These are phyloP conservation scores for Melocanna baccifera DNA, from an alignment of 176 grass and related monocot species.

Conservation along the genomic window DNA sequence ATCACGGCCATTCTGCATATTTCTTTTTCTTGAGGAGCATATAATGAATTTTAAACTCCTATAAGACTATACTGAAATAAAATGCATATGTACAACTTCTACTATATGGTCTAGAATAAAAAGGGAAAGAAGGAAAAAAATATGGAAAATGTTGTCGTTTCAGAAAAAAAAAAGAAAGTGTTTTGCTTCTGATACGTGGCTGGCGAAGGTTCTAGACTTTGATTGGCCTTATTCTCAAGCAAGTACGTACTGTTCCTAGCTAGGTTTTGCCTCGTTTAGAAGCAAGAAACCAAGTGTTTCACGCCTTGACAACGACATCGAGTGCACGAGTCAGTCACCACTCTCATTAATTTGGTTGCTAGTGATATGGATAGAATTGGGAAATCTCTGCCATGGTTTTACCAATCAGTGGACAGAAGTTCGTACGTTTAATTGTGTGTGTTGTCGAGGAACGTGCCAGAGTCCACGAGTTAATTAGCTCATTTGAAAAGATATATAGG, in stretches of 20 bases:
- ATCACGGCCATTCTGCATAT: neutral
- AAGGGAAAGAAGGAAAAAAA: neutral
- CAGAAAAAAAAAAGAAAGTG: neutral
- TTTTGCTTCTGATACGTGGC: neutral
- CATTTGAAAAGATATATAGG: neutral
- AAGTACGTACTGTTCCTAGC: neutral
- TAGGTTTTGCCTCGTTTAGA: neutral
- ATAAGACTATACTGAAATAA: neutral
- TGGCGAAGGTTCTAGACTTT: neutral
- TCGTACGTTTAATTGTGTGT: neutral
- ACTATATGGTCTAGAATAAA: neutral
- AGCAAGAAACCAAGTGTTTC: neutral
- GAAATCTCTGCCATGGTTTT: neutral
- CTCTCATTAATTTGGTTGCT: neutral
- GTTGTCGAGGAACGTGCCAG: slow-evolving; percentile 16
- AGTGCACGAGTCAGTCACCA: neutral
- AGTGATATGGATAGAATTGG: neutral
- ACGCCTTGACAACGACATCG: neutral
- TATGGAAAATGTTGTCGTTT: neutral
- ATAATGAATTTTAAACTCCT: neutral
- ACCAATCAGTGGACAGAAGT: slow-evolving; percentile 10
- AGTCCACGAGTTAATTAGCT: slow-evolving; percentile 18
- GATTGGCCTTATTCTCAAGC: neutral
- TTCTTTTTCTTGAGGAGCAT: neutral
- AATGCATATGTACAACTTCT: neutral